Percentiles rank a stretch among this genome's conserved stretches.
Evolutionary conservation across 2,329 filamentous ascomycete species (phyloP).

Genomic region (Diaporthe capsici): DNA sequence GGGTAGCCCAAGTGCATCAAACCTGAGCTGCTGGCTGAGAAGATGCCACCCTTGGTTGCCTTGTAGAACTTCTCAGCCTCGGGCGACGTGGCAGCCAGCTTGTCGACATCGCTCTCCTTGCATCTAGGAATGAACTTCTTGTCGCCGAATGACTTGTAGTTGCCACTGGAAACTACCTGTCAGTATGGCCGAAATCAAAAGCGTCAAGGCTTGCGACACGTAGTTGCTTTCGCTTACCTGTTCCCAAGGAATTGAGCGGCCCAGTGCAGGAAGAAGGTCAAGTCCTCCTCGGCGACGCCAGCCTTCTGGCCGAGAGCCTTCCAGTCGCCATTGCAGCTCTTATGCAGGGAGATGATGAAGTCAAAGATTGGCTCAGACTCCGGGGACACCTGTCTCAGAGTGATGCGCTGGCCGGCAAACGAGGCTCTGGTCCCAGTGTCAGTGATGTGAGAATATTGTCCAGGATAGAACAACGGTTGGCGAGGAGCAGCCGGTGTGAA

Average conservation of each 20-base stretch:
- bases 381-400: constrained; percentile 84
- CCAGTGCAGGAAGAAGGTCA: constrained; percentile 82
- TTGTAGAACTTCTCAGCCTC: constrained; percentile 76
- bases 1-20: constrained; percentile 83
- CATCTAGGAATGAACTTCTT: constrained; percentile 86
- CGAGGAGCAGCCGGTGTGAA: neutral
- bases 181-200: neutral
- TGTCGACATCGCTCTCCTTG: constrained; percentile 72
- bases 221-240: neutral
- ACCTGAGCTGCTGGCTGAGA: constrained; percentile 73
- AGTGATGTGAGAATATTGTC: neutral
- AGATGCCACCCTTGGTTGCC: constrained; percentile 79
- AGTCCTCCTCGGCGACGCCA: constrained; percentile 72
- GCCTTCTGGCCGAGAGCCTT: constrained; percentile 74
- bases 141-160: constrained; percentile 91
- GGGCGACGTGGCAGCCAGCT: constrained; percentile 72
- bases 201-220: too few relatives aligned
- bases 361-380: constrained; percentile 87
- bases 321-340: constrained; percentile 78
- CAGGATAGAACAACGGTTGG: neutral
- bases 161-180: constrained; percentile 69
- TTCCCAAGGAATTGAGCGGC: constrained; percentile 76
- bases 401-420: constrained; percentile 82
- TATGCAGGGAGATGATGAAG: constrained; percentile 81
- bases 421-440: constrained; percentile 70